Evolutionary conservation across 2,329 filamentous ascomycete genomes (phyloP).

Genomic region (Magnaporthiopsis rhizophila): DNA sequence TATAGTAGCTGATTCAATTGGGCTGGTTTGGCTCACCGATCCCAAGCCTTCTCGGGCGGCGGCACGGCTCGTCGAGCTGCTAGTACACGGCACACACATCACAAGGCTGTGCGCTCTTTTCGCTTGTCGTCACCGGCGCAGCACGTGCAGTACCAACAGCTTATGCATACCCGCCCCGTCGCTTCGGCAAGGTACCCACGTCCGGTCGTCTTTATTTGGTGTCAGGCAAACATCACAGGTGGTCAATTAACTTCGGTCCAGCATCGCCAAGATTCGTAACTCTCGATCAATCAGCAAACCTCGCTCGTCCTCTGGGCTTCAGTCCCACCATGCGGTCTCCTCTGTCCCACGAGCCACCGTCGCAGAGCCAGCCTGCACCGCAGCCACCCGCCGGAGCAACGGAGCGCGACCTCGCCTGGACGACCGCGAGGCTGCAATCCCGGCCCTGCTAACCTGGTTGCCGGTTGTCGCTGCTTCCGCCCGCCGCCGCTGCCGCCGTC

Average conservation of each 20-base stretch:
- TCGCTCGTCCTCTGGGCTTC: not conserved
- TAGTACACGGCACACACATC: not conserved
- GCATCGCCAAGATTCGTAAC: not conserved
- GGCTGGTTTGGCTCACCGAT: not conserved
- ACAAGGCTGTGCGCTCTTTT: not conserved
- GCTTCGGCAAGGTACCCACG: not conserved
- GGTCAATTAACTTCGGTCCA: not conserved
- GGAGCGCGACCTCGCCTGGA: not conserved
- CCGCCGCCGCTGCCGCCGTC: too few species aligned
- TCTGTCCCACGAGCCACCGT: not conserved
- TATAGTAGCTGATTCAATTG: not conserved
- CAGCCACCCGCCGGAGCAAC: not conserved
- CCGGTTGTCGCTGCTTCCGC: not conserved
- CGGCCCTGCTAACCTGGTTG: not conserved
- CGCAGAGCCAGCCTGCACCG: not conserved
- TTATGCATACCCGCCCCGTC: not conserved
- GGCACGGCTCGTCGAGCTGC: not conserved
- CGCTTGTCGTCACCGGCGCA: not conserved
- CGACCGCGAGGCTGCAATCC: not conserved
- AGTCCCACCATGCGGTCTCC: not conserved
- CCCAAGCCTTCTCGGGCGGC: not conserved
- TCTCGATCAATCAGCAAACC: not conserved
- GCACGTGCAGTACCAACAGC: not conserved
- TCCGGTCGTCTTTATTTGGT: not conserved
- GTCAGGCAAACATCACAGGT: not conserved